phyloP scores from a whole-genome alignment of 495 filamentous ascomycete genomes.

The Melanomma pulvis-pyrius region DNA sequence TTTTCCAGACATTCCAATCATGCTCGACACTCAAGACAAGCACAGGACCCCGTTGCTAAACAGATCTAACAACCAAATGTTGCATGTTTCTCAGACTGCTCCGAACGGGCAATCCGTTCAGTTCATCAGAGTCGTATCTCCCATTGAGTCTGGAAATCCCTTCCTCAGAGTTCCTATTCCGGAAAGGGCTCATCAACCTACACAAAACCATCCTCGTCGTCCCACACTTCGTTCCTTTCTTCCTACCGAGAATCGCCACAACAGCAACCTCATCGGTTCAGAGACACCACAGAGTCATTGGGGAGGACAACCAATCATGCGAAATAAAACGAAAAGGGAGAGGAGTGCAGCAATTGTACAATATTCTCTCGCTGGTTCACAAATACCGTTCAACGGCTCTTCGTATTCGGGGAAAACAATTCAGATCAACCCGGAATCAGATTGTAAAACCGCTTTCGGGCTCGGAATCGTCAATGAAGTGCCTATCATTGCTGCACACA shows the following conservation, averaged over 20 bases:
- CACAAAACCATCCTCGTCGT: neutral
- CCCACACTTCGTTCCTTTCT: neutral
- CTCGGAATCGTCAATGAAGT: neutral
- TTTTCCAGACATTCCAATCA: constrained; percentile 15
- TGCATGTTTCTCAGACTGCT: neutral
- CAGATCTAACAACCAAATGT: neutral
- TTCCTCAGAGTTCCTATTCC: neutral
- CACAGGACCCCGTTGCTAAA: neutral
- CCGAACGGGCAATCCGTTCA: neutral
- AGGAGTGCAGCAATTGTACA: neutral
- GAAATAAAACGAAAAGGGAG: neutral
- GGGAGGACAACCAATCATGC: neutral
- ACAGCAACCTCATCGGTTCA: neutral
- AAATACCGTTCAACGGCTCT: neutral
- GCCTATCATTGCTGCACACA: neutral
- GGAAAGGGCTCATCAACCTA: neutral
- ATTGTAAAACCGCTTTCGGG: neutral
- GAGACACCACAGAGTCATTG: neutral
- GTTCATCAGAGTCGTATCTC: neutral
- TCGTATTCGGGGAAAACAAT: neutral
- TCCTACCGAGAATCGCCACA: too few species aligned
- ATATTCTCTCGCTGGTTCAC: neutral
- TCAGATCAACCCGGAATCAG: neutral
- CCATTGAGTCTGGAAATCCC: neutral
- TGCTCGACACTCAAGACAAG: constrained; percentile 6